Conservation (phyloP, 2,329 filamentous ascomycete species). For the Cladophialophora yegresii region DNA sequence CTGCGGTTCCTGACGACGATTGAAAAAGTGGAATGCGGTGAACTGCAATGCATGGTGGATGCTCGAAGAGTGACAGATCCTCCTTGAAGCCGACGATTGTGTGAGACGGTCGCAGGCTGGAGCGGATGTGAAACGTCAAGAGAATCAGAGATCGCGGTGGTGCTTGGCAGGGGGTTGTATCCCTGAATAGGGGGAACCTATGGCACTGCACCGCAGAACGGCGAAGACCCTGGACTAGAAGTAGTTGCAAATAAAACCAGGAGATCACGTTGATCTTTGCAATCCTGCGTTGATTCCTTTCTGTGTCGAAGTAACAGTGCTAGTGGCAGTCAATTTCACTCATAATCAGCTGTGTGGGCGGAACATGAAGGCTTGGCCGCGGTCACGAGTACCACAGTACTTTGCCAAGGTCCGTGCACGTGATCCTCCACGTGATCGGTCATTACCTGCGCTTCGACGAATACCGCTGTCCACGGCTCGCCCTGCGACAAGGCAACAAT, state of each 20-base stretch:
- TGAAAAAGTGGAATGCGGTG: neutral
- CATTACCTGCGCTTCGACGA: too few relatives aligned
- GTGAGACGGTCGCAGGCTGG: neutral
- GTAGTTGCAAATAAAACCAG: neutral
- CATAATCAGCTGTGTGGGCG: too few relatives aligned
- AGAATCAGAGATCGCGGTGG: neutral
- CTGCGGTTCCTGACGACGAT: neutral
- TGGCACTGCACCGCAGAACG: neutral
- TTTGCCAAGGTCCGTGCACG: too few relatives aligned
- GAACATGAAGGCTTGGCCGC: too few relatives aligned
- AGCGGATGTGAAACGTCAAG: neutral
- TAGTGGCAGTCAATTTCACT: too few relatives aligned
- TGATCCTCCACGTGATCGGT: too few relatives aligned
- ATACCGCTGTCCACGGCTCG: neutral
- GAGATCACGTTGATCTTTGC: neutral
- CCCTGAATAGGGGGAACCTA: neutral
- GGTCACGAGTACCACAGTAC: too few relatives aligned
- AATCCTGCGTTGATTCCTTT: neutral
- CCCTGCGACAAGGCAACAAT: neutral
- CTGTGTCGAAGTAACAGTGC: too few relatives aligned
- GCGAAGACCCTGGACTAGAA: neutral
- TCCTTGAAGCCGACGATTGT: neutral
- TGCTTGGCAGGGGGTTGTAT: slow-evolving; percentile 7
- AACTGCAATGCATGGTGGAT: neutral
- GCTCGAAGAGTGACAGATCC: neutral